Evolutionary conservation across 768 basidiomycete genomes (phyloP), one percentile per base, ranked within the genome.

Genomic region (Leccinum subgranulosum): DNA sequence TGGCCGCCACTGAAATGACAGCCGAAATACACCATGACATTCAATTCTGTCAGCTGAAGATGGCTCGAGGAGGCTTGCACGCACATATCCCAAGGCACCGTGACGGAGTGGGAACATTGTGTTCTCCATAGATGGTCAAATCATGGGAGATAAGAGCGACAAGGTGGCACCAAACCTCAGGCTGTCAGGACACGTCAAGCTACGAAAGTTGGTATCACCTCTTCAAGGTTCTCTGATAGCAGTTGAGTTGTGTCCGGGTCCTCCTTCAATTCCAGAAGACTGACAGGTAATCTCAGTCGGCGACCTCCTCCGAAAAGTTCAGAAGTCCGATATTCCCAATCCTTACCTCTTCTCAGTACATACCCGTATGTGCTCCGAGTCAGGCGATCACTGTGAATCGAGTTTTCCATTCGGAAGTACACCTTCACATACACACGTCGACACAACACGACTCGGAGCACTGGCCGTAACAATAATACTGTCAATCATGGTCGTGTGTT

Each of bases 141-240:
- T 29, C 6, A 51, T 47, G 53, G 19, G 11, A 61, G 60, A 56
- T 56, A 55, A 55, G 51, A 31, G 23, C 31, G 15, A 34, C 33
- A 51, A 51, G 23, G 39, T 54, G 39, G 33, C 33, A 28, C 17
- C 4, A n/a, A 19, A 50, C 19, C 19, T 25, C 25, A 25, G 25
- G 25, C 25, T 21, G 43, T 21, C 14, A 9, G 14, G 3, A 15
- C 12, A 54, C 23, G 29, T 17, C 51, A 21, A 41, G 19, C 4
- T 4, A 31, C 29, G 21, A 23, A 28, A 31, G 23, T 23, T 23
- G 23, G 3, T 23, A 23, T 23, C 23, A 23, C 23, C 23, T 23
- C 23, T 23, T 23, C 23, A 23, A 23, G 23, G 23, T 23, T 23
- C 23, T 25, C 29, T 25, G 36, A 55, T 56, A 2, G 15, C 36